These are phyloP conservation scores for Pestalotiopsis fici DNA, from an alignment of 2,329 filamentous ascomycete genomes.

Conservation along the genomic window DNA sequence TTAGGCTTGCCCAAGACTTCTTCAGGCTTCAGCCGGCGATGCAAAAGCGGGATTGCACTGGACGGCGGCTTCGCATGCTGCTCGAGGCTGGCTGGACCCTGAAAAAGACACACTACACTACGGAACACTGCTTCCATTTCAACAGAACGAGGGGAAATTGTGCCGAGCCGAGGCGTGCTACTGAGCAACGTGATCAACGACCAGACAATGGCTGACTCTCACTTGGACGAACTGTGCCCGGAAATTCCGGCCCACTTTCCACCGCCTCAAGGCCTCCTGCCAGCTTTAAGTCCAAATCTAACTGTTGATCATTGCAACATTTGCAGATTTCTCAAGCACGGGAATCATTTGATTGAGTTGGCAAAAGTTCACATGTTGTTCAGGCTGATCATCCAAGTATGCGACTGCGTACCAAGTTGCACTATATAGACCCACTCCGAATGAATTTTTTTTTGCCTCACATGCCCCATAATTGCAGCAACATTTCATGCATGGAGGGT, in stretches of 20 bases:
- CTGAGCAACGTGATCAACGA: not conserved
- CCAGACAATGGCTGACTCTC: not conserved
- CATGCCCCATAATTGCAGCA: not conserved
- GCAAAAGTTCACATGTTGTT: not conserved
- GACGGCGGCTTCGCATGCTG: too few species aligned
- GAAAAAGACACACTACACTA: not conserved
- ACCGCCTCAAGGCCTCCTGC: not conserved
- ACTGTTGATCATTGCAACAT: not conserved
- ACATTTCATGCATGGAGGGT: slow-evolving; percentile 7
- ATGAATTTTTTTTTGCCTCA: not conserved
- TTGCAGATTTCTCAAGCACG: not conserved
- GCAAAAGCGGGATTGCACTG: not conserved
- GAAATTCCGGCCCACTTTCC: not conserved
- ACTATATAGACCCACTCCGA: not conserved
- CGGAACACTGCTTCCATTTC: not conserved
- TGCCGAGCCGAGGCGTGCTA: slow-evolving; percentile 1
- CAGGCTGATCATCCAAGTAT: not conserved
- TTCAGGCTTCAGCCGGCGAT: not conserved
- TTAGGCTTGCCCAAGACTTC: not conserved
- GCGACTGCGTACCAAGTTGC: not conserved
- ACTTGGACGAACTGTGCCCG: not conserved
- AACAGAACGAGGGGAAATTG: slow-evolving; percentile 4
- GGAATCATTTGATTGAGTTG: not conserved
- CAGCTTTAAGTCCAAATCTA: not conserved
- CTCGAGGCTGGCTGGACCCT: not conserved